Percentiles rank a stretch among this genome's conserved stretches.
Evolutionary conservation across 805 yeast genomes (phyloP).

Genomic region (Brettanomyces anomalus): DNA sequence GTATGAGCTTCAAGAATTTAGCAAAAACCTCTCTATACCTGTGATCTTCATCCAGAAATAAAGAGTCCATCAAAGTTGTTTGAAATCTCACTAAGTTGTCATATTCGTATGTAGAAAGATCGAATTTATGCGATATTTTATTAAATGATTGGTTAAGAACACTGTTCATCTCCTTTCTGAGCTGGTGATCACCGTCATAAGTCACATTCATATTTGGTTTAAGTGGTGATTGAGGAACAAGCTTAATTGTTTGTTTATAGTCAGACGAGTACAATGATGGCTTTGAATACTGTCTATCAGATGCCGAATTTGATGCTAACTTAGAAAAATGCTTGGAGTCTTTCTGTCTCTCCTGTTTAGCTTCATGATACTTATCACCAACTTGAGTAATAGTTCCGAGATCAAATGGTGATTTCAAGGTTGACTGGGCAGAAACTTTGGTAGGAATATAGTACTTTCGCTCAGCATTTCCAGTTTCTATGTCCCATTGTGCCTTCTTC

Average conservation of each 20-base stretch:
- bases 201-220: background rate
- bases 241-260: conserved; percentile 2
- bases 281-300: background rate
- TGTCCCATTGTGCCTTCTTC: conserved; percentile 35
- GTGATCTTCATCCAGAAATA: conserved; percentile 18
- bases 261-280: background rate
- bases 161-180: conserved; percentile 24
- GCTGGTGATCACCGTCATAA: conserved; percentile 6
- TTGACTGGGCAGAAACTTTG: background rate
- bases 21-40: conserved; percentile 22
- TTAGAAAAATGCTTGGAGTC: background rate
- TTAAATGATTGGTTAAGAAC: conserved; percentile 34
- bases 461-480: conserved; percentile 21
- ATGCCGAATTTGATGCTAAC: background rate
- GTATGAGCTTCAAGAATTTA: conserved; percentile 21
- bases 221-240: conserved; percentile 12
- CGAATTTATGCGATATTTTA: conserved; percentile 39
- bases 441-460: conserved; percentile 29
- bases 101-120: conserved; percentile 45
- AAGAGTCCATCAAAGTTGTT: conserved; percentile 23
- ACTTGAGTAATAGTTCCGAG: conserved; percentile 7
- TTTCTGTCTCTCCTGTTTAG: background rate
- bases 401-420: conserved; percentile 5
- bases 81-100: conserved; percentile 33
- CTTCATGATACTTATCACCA: background rate